Base-by-base conservation (phyloP, 1,284 basidiomycete genomes). In the Sanghuangporus sanghuang region DNA sequence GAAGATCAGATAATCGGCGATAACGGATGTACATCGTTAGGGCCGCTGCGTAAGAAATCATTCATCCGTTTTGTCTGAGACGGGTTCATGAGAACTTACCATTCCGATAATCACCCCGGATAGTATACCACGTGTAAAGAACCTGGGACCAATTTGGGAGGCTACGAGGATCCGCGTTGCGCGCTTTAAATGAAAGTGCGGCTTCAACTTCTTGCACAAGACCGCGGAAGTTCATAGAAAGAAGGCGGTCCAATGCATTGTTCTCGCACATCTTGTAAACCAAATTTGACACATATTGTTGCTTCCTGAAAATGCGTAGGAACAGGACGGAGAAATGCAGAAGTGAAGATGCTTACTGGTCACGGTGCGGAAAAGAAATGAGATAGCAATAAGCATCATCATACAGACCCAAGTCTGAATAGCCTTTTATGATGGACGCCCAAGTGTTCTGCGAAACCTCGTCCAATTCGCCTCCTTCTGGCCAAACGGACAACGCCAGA, bases 11-110 rank as follows among this genome's bases (percentile, higher is more conserved):
- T 8, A 98, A 77, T 68, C 93, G 90, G 64, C 89, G 83, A 16
- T 92, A 95, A 66, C 95, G 90, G 70, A 95, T 92, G 74, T 97
- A 98, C 96, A 99, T 98, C 23, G 89, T 89, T 62, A 91, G 82
- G 11, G 92, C 92, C 61, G 95, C 95, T 96, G 71, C 59, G 64
- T 66, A 64, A 65, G 67, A 68, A 63, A 64, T 69, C 64, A 16
- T 8, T 32, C 14, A 42, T 39, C 57, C 56, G n/a, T 18, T 38
- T 55, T 35, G 62, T 27, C 18, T 40, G 56, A 59, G 56, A 27
- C 23, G 35, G 57, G 64, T 2, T 2, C n/a, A 62, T 54, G n/a
- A 3, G 67, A 59, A 77, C 84, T 74, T 71, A 94, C 94, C 95
- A 71, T 86, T 93, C 59, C 92, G 85, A 76, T 95, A 95, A 73